Evolutionary conservation across 2,329 filamentous ascomycete species (phyloP).

Genomic region (Hypoxylon sp.): DNA sequence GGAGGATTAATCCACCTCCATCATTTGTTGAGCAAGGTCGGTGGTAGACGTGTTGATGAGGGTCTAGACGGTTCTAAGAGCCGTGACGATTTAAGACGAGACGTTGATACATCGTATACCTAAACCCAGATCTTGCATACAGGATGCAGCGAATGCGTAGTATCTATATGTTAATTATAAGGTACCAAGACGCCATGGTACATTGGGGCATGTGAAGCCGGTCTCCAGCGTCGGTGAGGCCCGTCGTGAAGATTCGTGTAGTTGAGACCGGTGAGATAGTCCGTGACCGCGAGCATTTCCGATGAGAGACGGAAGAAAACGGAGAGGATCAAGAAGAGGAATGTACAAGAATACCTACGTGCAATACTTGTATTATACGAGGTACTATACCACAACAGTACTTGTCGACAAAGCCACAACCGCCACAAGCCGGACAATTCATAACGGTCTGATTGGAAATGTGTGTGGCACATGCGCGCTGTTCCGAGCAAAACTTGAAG

Average conservation of each 20-base stretch:
- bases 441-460: constrained; percentile 1
- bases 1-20: constrained; percentile 26
- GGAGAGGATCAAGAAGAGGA: constrained; percentile 8
- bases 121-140: constrained; percentile 2
- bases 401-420: constrained; percentile 31
- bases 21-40: constrained; percentile 22
- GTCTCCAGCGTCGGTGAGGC: constrained; percentile 16
- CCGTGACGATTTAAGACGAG: constrained; percentile 13
- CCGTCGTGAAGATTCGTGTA: constrained; percentile 33
- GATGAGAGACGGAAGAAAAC: constrained; percentile 29
- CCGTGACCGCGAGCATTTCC: constrained; percentile 18
- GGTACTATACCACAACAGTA: constrained; percentile 2
- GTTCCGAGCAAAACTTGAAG: constrained; percentile 25
- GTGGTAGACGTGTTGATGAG: constrained; percentile 7
- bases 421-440: constrained; percentile 25
- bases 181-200: neutral
- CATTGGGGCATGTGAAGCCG: neutral
- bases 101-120: neutral
- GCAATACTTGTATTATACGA: constrained; percentile 2
- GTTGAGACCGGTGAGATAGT: constrained; percentile 28
- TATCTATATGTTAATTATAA: constrained; percentile 10
- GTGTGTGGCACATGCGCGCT: constrained; percentile 27
- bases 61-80: constrained; percentile 8
- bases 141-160: constrained; percentile 5
- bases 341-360: constrained; percentile 9